phyloP scores from a whole-genome alignment of 495 filamentous ascomycete species.

The Trichoderma asperelloides region DNA sequence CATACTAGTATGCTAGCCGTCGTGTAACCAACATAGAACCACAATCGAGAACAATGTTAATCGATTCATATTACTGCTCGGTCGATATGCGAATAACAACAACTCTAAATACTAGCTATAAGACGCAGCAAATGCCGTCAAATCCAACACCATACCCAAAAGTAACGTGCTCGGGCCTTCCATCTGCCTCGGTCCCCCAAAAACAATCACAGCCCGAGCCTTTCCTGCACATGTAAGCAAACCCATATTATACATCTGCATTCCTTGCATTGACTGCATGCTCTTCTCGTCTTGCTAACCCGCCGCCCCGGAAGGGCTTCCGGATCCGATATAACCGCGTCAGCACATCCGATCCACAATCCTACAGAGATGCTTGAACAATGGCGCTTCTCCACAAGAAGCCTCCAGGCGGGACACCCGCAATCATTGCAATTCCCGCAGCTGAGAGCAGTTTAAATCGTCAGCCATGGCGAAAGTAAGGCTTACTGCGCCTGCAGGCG shows the following conservation, averaged over 20 bases:
- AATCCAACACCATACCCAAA: too few species aligned
- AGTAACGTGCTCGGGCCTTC: too few species aligned
- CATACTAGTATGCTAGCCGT: too few species aligned
- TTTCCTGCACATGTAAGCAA: not conserved
- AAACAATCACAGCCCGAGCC: too few species aligned
- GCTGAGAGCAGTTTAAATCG: constrained; percentile 4
- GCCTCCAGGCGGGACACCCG: constrained; percentile 25
- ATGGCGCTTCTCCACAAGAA: constrained; percentile 26
- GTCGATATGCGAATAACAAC: too few species aligned
- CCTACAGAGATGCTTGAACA: constrained; percentile 41
- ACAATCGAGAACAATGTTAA: too few species aligned
- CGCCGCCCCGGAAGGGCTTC: constrained; percentile 34
- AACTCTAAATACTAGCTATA: too few species aligned
- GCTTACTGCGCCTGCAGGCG: constrained; percentile 37
- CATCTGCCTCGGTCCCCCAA: too few species aligned
- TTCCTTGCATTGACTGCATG: not conserved
- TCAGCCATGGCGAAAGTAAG: constrained; percentile 13
- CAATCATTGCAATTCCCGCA: constrained; percentile 15
- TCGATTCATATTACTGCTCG: too few species aligned
- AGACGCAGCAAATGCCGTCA: too few species aligned
- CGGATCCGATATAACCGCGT: constrained; percentile 47
- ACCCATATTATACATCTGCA: not conserved
- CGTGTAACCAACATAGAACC: too few species aligned
- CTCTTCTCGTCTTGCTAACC: constrained; percentile 35
- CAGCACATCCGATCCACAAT: constrained; percentile 36